Base-by-base conservation (phyloP, 2,329 filamentous ascomycete genomes). In the Hypoxylon sp. region DNA sequence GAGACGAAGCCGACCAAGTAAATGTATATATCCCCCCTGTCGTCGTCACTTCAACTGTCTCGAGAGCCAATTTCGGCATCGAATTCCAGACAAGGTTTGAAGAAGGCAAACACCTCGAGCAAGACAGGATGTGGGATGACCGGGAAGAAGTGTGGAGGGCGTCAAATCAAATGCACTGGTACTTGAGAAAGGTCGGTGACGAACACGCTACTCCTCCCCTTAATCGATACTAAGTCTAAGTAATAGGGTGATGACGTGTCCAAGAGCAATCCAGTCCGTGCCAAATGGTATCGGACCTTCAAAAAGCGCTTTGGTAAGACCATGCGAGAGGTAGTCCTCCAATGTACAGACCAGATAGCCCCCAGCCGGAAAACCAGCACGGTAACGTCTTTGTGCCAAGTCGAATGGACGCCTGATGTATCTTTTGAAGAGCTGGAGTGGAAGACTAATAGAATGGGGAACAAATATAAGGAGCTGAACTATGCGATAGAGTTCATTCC, bases 401-500 rank as follows among this genome's bases (percentile, higher is more conserved):
- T 55, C 12, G 16, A 34, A 34, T 55, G 39, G 27, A 21, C n/a
- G 5, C 52, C 52, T 2, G 52, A 55, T 19, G 27, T 55, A n/a
- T 55, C 52, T 11, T 55, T 43, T 11, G 11, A 27, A 34, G 39
- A 55, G 1, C 11, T 55, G 8, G 5, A 55, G 5, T 55, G 52
- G 52, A 41, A 11, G 9, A 39, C 32, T 7, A 55, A 16, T 16
- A 5, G 1, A 11, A 12, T 12, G 3, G 56, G 56, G 16, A 37
- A 14, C 14, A 39, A 8, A 25, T 60, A 53, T 11, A 60, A 60
- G 48, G 21, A 14, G 21, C 29, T 53, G 7, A 12, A 37, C 2
- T 60, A 39, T 16, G 29, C 16, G 11, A n/a, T 60, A 46, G 56
- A 60, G n/a, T 60, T 60, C 21, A 46, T 46, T 12, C 56, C 56